Evolutionary conservation across 768 basidiomycete species (phyloP), one percentile per base, ranked within the genome.

Genomic region (Boletus subparvulus): DNA sequence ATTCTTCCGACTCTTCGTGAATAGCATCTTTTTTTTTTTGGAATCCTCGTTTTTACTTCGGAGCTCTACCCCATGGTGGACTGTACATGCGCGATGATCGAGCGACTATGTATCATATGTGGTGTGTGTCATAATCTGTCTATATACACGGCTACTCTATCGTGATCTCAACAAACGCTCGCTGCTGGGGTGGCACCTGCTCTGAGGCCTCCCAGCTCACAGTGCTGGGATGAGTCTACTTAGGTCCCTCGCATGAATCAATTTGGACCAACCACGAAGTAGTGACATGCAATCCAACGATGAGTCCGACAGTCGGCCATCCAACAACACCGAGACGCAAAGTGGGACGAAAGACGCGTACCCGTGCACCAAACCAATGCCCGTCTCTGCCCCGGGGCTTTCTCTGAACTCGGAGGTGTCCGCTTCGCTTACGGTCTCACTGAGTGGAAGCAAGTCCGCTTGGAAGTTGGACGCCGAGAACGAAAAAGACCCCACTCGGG

Each of bases 381-480:
- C 90, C 70, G 91, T 94, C 66, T 92, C 90, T 28, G 77, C 73
- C 61, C 90, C 88, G 13, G 78, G 73, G 33, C 61, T 69, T 43
- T 80, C 82, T 24, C 74, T 74, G 40, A 76, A 21, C 21, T 21
- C 72, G 13, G 78, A 67, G 42, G 75, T 71, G 21, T 85, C 85
- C 12, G 84, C 82, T 56, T 92, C 89, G 48, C 88, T 87, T 58
- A 93, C 70, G 67, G 89, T 93, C 11, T 84, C 77, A 57, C 83
- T 89, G 46, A 94, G 77, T 1, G 91, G 93, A 36, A 94, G 75
- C 65, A 94, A 74, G 61, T 90, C 86, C 45, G 79, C 79, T 68
- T 89, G 83, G 63, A 92, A 92, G 61, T 92, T 84, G 69, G 94
- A 92, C 8, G 87, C 86, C 8, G 85, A 79, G 46, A 86, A 72